Evolutionary conservation across 768 basidiomycete species (phyloP), one percentile per base, ranked within the genome.

Genomic region (Exidia glandulosa): DNA sequence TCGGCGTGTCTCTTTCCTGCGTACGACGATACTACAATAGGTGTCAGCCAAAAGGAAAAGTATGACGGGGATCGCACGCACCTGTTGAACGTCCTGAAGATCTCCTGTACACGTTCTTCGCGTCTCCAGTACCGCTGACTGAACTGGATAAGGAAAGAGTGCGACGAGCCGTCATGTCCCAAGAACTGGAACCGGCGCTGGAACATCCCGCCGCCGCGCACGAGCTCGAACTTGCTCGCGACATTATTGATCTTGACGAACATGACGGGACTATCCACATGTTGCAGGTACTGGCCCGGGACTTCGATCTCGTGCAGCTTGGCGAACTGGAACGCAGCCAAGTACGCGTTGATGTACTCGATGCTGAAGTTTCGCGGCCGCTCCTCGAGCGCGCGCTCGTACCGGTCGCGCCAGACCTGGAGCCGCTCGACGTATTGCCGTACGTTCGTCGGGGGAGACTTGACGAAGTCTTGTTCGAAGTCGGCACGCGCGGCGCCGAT

Each of bases 291-390:
- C 71, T 99, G 96, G 6, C 96, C 96, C n/a, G 94, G 94, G 56
- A 99, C 84, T 68, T 99, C 94, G 37, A 99, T 90, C 63, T 99
- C 95, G 63, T 98, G 96, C 56, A 95, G 93, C 70, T 94, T 96
- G 68, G 85, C 86, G 71, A 97, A 94, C 65, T 98, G 95, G 78
- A 98, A 99, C 72, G 98, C 96, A 5, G 91, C 89, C 66, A 99
- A 77, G 73, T 94, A 96, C 72, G 94, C 93, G 64, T 91, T 93
- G 47, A 90, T 76, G 55, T 85, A 76, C 63, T 96, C 94, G 59
- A 99, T 75, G 3, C 91, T 84, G 66, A 95, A 93, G 48, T 86
- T 72, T 36, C 87, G 84, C 50, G 93, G 91, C 45, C 92, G 79
- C 29, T 84, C 77, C 68, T 97, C 94, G 12, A 99, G 78, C 57